Evolutionary conservation across 805 yeast genomes (phyloP).

Genomic region (Debaryomyces maramus): DNA sequence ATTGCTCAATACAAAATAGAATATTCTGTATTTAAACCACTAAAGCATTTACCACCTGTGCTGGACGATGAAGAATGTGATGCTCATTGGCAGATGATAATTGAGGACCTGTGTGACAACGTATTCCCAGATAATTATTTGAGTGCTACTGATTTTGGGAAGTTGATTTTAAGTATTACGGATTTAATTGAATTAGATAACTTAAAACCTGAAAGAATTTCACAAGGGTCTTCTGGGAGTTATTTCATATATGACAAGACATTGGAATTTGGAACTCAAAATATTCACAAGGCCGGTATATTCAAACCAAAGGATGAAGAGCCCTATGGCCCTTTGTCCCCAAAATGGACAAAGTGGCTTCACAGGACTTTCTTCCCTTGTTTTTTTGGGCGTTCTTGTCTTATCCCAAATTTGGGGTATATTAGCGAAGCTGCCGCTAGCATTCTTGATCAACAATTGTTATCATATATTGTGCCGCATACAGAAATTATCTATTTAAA

Average conservation of each 20-base stretch:
- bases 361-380: conserved; percentile 76
- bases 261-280: conserved; percentile 7
- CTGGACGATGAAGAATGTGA: conserved; percentile 16
- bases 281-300: conserved; percentile 47
- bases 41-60: conserved; percentile 16
- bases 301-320: conserved; percentile 82
- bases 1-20: conserved; percentile 27
- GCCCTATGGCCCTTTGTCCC: conserved; percentile 75
- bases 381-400: conserved; percentile 70
- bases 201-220: conserved; percentile 51
- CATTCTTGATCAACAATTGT: conserved; percentile 59
- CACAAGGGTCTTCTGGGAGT: conserved; percentile 70
- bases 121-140: conserved; percentile 24
- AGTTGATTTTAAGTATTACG: conserved; percentile 43
- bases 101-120: conserved; percentile 10
- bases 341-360: conserved; percentile 79
- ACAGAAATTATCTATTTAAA: conserved; percentile 57
- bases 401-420: conserved; percentile 72
- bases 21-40: conserved; percentile 33
- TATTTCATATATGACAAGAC: conserved; percentile 49
- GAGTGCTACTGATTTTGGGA: conserved; percentile 29
- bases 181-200: conserved; percentile 45
- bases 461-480: conserved; percentile 61
- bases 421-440: conserved; percentile 73
- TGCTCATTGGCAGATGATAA: conserved; percentile 14